A percentile compares a stretch with the other conserved stretches of the same genome.
phyloP scores from a whole-genome alignment of 331 rosid species.

The Acacia concinna region DNA sequence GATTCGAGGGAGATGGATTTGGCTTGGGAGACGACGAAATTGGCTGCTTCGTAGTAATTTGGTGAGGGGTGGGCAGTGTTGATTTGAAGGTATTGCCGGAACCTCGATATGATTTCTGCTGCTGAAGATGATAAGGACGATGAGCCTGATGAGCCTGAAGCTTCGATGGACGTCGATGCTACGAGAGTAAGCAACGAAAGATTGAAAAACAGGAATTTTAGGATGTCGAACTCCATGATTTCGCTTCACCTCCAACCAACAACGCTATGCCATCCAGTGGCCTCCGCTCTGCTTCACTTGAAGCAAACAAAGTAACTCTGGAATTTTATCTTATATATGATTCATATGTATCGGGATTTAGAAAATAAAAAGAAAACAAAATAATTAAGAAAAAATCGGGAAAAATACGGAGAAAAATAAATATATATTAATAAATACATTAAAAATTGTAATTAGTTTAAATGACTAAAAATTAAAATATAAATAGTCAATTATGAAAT shows the following conservation, averaged over 20 bases:
- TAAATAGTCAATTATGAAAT: no score
- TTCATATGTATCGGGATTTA: no score
- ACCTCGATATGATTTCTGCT: constrained; percentile 48
- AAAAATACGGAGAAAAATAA: no score
- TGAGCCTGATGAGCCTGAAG: constrained; percentile 17
- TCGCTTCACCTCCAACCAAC: neutral
- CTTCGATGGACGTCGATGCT: constrained; percentile 14
- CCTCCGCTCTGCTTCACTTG: no score
- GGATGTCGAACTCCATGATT: constrained; percentile 11
- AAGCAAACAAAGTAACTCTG: no score
- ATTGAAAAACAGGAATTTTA: neutral
- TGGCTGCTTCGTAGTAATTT: constrained; percentile 51
- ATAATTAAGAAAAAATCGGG: no score
- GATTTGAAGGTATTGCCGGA: constrained; percentile 77
- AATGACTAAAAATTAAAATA: no score
- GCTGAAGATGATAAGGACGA: constrained; percentile 17
- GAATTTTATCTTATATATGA: no score
- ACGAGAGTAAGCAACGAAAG: neutral
- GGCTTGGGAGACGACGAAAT: constrained; percentile 60
- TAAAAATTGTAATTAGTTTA: no score
- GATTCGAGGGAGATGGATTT: constrained; percentile 64
- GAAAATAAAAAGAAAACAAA: no score
- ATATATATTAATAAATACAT: no score
- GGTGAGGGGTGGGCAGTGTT: constrained; percentile 84
- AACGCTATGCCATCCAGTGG: no score